phyloP scores from a whole-genome alignment of 2,329 filamentous ascomycete genomes.

The Botrytis medusae region DNA sequence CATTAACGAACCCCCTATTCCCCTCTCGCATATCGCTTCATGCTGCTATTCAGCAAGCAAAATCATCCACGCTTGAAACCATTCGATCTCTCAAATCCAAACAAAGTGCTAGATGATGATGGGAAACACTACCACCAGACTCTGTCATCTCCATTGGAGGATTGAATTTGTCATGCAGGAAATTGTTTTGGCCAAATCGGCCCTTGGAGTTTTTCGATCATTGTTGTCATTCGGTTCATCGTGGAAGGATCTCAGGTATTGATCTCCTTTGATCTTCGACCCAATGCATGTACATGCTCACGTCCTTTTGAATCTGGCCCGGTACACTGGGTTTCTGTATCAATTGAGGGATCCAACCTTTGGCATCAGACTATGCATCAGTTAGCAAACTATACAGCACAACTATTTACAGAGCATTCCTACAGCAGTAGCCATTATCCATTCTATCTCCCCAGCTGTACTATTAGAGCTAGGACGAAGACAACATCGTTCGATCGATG shows the following conservation, averaged over 20 bases:
- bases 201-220: not conserved
- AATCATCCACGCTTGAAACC: not conserved
- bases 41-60: not conserved
- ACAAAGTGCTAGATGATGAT: not conserved
- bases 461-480: slow-evolving; percentile 27
- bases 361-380: slow-evolving; percentile 51
- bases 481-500: slow-evolving; percentile 61
- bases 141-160: slow-evolving; percentile 4
- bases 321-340: slow-evolving; percentile 65
- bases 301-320: slow-evolving; percentile 66
- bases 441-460: slow-evolving; percentile 54
- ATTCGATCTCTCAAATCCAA: slow-evolving; percentile 8
- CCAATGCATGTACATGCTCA: slow-evolving; percentile 67
- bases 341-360: slow-evolving; percentile 63
- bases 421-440: slow-evolving; percentile 76
- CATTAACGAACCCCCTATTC: not conserved
- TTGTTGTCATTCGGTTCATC: too few relatives aligned
- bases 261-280: slow-evolving; percentile 41
- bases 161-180: not conserved
- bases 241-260: not conserved
- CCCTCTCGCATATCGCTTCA: not conserved
- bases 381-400: not conserved
- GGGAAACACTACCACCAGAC: not conserved
- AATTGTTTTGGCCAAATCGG: not conserved
- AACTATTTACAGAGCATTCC: not conserved